phyloP scores from a whole-genome alignment of 371 early-diverging fungal genomes.

The Zychaea mexicana region DNA sequence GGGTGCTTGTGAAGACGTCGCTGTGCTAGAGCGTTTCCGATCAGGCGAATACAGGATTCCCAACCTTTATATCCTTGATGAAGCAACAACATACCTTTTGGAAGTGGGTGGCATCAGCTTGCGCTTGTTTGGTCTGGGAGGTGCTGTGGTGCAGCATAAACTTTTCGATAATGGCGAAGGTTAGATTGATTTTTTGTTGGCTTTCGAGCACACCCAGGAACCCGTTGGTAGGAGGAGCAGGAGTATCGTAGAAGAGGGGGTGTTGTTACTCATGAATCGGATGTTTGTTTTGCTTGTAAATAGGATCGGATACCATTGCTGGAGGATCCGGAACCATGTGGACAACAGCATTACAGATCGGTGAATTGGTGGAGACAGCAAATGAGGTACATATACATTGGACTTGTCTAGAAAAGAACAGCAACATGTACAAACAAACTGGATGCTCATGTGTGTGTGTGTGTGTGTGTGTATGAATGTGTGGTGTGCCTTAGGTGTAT shows the following conservation, averaged over 20 bases:
- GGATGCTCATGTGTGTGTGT: too few species aligned
- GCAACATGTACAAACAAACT: too few species aligned
- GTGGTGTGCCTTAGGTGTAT: slow-evolving; percentile 31
- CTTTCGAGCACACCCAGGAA: too few species aligned
- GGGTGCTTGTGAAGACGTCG: slow-evolving; percentile 73
- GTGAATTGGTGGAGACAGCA: slow-evolving; percentile 67
- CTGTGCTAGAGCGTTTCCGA: slow-evolving; percentile 64
- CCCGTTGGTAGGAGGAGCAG: too few species aligned
- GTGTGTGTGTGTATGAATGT: not conserved
- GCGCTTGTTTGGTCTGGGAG: slow-evolving; percentile 68
- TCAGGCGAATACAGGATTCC: slow-evolving; percentile 48
- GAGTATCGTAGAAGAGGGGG: too few species aligned
- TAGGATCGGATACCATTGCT: slow-evolving; percentile 65
- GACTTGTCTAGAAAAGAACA: not conserved
- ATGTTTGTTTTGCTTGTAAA: not conserved
- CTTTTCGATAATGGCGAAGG: slow-evolving; percentile 74
- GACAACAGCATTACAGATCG: slow-evolving; percentile 71
- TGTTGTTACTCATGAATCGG: not conserved
- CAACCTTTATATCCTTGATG: slow-evolving; percentile 63
- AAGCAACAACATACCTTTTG: slow-evolving; percentile 54
- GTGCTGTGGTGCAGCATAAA: slow-evolving; percentile 68
- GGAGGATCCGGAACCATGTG: slow-evolving; percentile 73
- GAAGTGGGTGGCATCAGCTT: slow-evolving; percentile 65
- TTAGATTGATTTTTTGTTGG: too few species aligned
- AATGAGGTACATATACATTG: slow-evolving; percentile 32